Evolutionary conservation across 345 rosid genomes (phyloP), one percentile per base, ranked within the genome.

Genomic region (Nephelium lappaceum): DNA sequence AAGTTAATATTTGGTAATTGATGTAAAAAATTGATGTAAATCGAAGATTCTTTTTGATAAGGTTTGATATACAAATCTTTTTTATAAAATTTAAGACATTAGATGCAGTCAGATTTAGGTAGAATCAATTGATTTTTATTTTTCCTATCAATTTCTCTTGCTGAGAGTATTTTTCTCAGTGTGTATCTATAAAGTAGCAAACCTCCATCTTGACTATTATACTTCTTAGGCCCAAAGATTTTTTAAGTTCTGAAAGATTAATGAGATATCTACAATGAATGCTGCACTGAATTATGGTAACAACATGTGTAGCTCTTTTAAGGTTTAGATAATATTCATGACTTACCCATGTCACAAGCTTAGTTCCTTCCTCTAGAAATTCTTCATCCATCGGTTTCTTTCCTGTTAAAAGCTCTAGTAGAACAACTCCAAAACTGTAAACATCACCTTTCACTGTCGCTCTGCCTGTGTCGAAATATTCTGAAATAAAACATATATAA

Each of bases 331-430:
- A 3, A 21, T 62, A 42, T 38, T 38, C 7, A 38, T 21, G 57
- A 85, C 74, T 81, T 84, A 89, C 97, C 99, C 97, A 93, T 65
- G 98, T 89, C 41, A 91, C 97, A 74, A 93, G 95, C 83, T 92
- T 95, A 69, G 96, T 92, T 79, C 97, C 97, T 76, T 91, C 95
- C 87, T 95, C 95, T 14, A 89, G 72, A 76, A 93, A 93, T n/a
- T 86, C 79, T 87, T 93, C 97, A 82, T 92, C 98, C 19, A 88
- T 87, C 1, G 95, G 97, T 81, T 83, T 92, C 84, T 86, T 93
- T 63, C 95, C 95, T 0, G 97, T 90, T 73, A 93, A 78, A 75
- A 92, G 90, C 86, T 96, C 98, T 1, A 95, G 81, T 69, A 93
- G 79, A 55, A 95, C 91, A 66, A 93, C 97, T 10, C 99, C 95